Base-by-base conservation (phyloP, 352 stramenopile species). In the Phytophthora vignae region DNA sequence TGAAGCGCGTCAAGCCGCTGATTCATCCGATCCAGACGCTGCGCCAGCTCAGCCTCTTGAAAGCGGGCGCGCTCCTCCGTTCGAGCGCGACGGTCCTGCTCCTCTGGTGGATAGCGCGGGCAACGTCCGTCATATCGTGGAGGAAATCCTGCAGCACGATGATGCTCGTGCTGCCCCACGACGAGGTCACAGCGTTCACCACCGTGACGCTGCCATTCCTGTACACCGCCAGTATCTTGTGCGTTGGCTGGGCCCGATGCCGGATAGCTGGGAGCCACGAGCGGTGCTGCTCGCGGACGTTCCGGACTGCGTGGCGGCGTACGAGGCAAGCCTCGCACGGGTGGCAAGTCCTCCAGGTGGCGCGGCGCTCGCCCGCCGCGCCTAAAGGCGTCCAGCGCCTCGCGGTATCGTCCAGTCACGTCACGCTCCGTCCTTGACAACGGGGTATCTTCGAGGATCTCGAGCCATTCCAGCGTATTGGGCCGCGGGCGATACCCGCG, bases 251-350 rank as follows among this genome's bases (percentile, higher is more conserved):
- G 27, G 25, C 0, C 60, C 60, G 1, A 67, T 60, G 50, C 1
- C 14, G 1, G 50, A 67, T 67, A 67, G 36, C 15, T 60, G 50
- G 60, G 60, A 67, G 21, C 60, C 60, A 2, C 50, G 52, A 0
- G 22, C 12, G 15, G n/a, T 44, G 8, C 38, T 67, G 10, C 15
- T 55, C 0, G 44, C 17, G 2, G 25, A 67, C 17, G 60, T 67
- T 46, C 60, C 52, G 21, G 60, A 67, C 27, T 49, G 21, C 2
- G 52, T 67, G 60, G 50, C 33, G 36, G 50, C 21, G 52, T 60
- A 60, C 38, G 52, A 67, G 48, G 31, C 31, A n/a, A 54, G 19
- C 19, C 21, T 61, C 21, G 36, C 12, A 25, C 11, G 3, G 19
- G 55, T 4, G 19, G 55, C 4, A 17, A 14, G 17, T 11, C 19